Conservation (phyloP, 768 basidiomycete species). For the Russula griseocarnosa region DNA sequence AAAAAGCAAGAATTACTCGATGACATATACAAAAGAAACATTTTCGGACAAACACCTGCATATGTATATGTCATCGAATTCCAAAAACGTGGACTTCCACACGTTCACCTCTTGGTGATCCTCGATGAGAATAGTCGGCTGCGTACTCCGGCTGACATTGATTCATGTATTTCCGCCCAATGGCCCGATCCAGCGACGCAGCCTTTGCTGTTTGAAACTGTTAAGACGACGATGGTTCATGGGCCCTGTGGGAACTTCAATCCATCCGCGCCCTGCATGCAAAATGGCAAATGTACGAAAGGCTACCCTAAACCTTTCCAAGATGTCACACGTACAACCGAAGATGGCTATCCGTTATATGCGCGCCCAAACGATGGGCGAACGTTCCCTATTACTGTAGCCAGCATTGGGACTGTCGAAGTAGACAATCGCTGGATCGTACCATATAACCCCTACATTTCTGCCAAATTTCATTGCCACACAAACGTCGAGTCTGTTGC, state of each 20-base stretch:
- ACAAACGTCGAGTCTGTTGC: constrained; percentile 47
- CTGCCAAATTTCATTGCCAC: constrained; percentile 37
- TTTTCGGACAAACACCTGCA: too few species aligned
- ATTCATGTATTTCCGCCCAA: neutral
- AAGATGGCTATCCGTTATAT: constrained; percentile 32
- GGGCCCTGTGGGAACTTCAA: too few species aligned
- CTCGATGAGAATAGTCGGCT: neutral
- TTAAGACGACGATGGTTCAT: too few species aligned
- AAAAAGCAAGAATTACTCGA: too few species aligned
- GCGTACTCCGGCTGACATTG: neutral
- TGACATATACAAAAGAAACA: too few species aligned
- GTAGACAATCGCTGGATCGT: neutral
- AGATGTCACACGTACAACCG: constrained; percentile 34
- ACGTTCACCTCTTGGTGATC: neutral
- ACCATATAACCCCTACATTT: neutral
- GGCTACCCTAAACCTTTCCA: constrained; percentile 37
- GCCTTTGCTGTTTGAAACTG: too few species aligned
- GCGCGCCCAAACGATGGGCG: too few species aligned
- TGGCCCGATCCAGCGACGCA: too few species aligned
- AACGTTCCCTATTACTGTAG: constrained; percentile 38
- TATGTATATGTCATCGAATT: neutral
- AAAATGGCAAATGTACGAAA: too few species aligned
- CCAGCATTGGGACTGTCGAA: constrained; percentile 34
- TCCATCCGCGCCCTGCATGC: too few species aligned
- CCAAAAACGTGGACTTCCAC: constrained; percentile 1